Conservation (phyloP, 2,329 filamentous ascomycete genomes). For the Talaromyces sp. region DNA sequence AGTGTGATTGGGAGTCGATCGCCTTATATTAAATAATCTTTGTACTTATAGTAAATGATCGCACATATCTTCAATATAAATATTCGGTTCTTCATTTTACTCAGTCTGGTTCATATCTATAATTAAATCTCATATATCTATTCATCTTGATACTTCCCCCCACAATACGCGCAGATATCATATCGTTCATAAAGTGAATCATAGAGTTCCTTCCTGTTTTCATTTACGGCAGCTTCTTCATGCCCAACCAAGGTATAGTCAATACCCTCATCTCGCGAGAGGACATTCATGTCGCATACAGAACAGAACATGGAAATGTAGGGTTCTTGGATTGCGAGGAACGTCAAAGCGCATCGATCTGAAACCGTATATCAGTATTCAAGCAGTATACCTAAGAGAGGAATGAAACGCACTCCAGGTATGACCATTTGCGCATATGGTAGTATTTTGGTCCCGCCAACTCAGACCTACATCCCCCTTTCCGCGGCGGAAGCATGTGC, state of each 20-base stretch:
- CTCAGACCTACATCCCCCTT: conserved; percentile 32
- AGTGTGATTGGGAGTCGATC: conserved; percentile 17
- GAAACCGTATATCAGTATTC: neutral
- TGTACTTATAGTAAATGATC: neutral
- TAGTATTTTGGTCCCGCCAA: conserved; percentile 47
- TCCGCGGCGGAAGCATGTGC: conserved; percentile 46
- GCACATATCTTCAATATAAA: conserved; percentile 3
- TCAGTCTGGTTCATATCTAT: neutral
- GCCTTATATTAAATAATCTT: conserved; percentile 13
- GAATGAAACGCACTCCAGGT: conserved; percentile 43
- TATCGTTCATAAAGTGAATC: conserved; percentile 30
- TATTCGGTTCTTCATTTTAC: neutral
- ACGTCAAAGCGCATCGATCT: conserved; percentile 55
- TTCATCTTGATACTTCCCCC: conserved; percentile 31
- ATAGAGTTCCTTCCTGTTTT: conserved; percentile 20
- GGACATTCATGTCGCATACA: conserved; percentile 49
- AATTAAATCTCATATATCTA: neutral
- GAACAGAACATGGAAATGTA: conserved; percentile 53
- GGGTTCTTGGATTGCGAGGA: conserved; percentile 54
- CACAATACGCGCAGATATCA: conserved; percentile 36
- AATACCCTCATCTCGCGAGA: conserved; percentile 43
- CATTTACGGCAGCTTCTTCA: neutral
- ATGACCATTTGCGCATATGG: conserved; percentile 52
- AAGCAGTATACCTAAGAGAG: no score
- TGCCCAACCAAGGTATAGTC: conserved; percentile 10